Evolutionary conservation across 441 rosid genomes (phyloP), one percentile per base, ranked within the genome.

Genomic region (Pelargonium myrrhifolium): DNA sequence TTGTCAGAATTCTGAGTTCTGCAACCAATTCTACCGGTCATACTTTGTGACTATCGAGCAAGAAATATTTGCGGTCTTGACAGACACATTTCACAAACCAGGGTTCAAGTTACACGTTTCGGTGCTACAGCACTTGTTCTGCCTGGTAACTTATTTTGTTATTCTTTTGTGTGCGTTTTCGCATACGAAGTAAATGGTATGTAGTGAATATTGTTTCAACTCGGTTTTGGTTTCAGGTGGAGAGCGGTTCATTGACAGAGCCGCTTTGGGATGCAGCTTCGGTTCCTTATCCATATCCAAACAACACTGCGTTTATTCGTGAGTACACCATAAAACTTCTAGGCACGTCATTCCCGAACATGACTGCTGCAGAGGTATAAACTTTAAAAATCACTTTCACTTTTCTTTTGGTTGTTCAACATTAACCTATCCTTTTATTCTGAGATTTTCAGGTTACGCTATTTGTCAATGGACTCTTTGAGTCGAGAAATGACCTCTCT

Each of bases 81-180:
- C 99, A 0, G 98, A 95, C 77, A 95, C 98, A 14, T 95, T 95
- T 73, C 99, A 95, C 66, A 95, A 95, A 76, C 99, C 99, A 79
- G 98, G 99, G 58, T 95, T 95, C 87, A 95, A 95, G 89, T 75
- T 95, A 81, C 99, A 95, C 68, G 97, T 92, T 67, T 77, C 83
- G 59, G 97, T 95, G 72, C 82, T 95, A 31, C 98, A 92, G 69
- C 97, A 90, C 74, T 82, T 92, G 64, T 87, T 92, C 80, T 89
- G 90, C 80, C 72, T 90, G 92, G 99, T 92, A 86, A 73, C 14
- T 4, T 20, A 0, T n/a, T 26, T 17, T 53, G 7, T 6, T 17
- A 3, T 7, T 55, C 9, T 21, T 4, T 22, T 26, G 8, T n/a
- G 37, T 59, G 62, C 4, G 5, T 22, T 9, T 10, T 6, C 0